Base-by-base conservation (phyloP, 352 stramenopile genomes). In the Phytophthora constricta region DNA sequence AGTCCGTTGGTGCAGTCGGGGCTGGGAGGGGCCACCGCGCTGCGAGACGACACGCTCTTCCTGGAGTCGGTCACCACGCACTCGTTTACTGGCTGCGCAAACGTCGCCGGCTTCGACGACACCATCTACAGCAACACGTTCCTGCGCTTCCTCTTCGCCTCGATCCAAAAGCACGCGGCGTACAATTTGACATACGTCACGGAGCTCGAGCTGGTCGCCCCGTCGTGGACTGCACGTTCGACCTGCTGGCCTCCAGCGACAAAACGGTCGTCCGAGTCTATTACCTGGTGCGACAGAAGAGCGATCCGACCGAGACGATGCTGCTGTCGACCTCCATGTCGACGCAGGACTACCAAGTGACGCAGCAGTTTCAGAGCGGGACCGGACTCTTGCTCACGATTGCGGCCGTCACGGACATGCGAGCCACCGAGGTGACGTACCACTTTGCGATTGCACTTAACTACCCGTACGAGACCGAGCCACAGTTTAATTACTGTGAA, bases 31-130 rank as follows among this genome's bases (percentile, higher is more conserved):
- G 54, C 39, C n/a, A 81, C 71, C 4, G 41, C 53, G 4, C 54
- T 49, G 10, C 63, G 68, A 0, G 58, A 65, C 16, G 70, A 67
- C 34, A 73, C 73, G 33, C 14, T 83, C 13, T 86, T 61, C 43
- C 48, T 82, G 25, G 50, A 77, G 46, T 60, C 27, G 9, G 23
- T 41, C 2, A 59, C 23, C 4, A 47, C 42, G 1, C 46, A 49
- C 19, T 82, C 58, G 23, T 58, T 54, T 14, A 20, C 26, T 9
- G 19, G 60, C 13, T 72, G 65, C 20, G 52, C 46, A 1, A 19
- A 16, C 1, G 47, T 65, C 8, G 34, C 43, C 2, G 33, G 20
- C 3, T 72, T 73, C 50, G 59, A 70, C 31, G 33, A 8, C 2
- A 5, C 59, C 3, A 27, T 78, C 11, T 84, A 84, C 52, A 43